phyloP scores from a whole-genome alignment of 2,329 filamentous ascomycete genomes.

The Ophiostoma tasmaniense region DNA sequence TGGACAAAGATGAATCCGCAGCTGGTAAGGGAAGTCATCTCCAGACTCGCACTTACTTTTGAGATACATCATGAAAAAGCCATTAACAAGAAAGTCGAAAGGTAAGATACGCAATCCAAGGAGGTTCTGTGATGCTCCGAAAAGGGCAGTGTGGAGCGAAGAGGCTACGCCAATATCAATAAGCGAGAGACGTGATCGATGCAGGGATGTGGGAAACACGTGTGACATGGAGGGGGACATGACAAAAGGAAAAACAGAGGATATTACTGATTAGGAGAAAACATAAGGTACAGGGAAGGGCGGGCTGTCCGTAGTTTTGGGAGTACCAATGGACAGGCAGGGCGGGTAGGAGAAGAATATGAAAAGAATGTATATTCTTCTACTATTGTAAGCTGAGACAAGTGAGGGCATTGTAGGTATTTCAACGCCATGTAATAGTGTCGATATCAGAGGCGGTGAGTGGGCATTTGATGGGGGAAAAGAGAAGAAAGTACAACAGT shows the following conservation, averaged over 20 bases:
- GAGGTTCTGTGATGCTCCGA: not conserved
- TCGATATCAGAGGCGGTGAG: not conserved
- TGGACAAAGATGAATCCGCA: not conserved
- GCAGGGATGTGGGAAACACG: not conserved
- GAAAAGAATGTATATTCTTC: not conserved
- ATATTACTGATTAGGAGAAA: not conserved
- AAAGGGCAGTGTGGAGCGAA: slow-evolving; percentile 15
- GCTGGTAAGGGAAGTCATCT: not conserved
- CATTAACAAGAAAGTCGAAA: not conserved
- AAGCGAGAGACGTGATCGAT: slow-evolving; percentile 6
- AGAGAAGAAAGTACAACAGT: not conserved
- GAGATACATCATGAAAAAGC: not conserved
- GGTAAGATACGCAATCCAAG: not conserved
- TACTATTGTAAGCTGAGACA: not conserved
- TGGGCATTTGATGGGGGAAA: not conserved
- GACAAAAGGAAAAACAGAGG: not conserved
- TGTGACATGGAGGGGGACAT: not conserved
- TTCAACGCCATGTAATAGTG: not conserved
- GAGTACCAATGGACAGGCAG: not conserved
- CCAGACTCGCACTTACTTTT: not conserved
- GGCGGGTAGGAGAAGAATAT: not conserved
- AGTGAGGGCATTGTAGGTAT: not conserved
- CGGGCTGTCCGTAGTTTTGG: not conserved
- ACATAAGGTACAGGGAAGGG: not conserved
- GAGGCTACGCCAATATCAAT: slow-evolving; percentile 1